Evolutionary conservation across 208 protist genomes (phyloP).

Genomic region (Borovskyia barvae): DNA sequence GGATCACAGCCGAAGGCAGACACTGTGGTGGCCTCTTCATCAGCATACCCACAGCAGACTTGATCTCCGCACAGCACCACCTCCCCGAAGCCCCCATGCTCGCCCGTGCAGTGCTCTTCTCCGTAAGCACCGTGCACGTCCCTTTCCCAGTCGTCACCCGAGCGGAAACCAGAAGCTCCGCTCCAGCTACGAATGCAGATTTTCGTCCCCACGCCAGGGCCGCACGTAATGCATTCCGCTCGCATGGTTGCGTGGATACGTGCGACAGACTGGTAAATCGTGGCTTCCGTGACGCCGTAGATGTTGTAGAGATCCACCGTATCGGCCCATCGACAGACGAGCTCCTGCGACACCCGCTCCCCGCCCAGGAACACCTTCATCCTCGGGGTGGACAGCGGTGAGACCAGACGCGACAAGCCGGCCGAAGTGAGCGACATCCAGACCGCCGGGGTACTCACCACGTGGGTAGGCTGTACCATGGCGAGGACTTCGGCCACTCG

Average conservation of each 20-base stretch:
- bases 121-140: neutral
- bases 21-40: neutral
- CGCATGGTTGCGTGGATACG: constrained; percentile 18
- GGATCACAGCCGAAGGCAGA: constrained; percentile 19
- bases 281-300: constrained; percentile 70
- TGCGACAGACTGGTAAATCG: constrained; percentile 50
- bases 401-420: neutral
- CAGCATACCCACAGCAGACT: constrained; percentile 49
- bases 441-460: constrained; percentile 51
- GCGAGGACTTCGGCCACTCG: constrained; percentile 15
- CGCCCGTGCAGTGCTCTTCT: no score
- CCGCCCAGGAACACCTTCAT: constrained; percentile 55
- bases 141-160: neutral
- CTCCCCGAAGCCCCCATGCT: constrained; percentile 21
- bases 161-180: neutral
- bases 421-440: constrained; percentile 18
- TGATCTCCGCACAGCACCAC: constrained; percentile 46
- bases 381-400: neutral
- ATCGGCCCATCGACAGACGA: constrained; percentile 33
- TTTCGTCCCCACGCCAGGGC: constrained; percentile 20
- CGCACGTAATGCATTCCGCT: constrained; percentile 30
- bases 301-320: constrained; percentile 53
- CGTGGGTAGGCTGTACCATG: constrained; percentile 31
- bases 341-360: constrained; percentile 34
- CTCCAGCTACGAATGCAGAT: constrained; percentile 15